A percentile compares a stretch with the other conserved stretches of the same genome.
These are phyloP conservation scores for Trichoderma brevicompactum DNA, from an alignment of 2,329 filamentous ascomycete genomes.

Conservation along the genomic window DNA sequence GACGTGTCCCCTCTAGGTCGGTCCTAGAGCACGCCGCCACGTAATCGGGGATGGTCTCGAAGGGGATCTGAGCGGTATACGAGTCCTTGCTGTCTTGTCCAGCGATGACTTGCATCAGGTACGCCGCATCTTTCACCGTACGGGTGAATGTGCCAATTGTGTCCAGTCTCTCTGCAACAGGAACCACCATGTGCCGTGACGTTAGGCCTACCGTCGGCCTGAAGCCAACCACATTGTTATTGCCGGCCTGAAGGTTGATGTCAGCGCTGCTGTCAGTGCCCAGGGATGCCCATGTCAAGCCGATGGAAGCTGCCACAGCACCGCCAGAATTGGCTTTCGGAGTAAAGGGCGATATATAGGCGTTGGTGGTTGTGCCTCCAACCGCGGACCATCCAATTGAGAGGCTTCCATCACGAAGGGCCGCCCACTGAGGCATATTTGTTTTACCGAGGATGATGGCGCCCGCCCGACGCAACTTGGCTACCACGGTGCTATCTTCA, in stretches of 20 bases:
- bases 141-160: slow-evolving; percentile 67
- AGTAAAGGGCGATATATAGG: slow-evolving; percentile 64
- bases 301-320: slow-evolving; percentile 61
- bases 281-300: slow-evolving; percentile 60
- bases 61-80: slow-evolving; percentile 64
- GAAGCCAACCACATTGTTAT: slow-evolving; percentile 68
- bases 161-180: slow-evolving; percentile 67
- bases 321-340: slow-evolving; percentile 65
- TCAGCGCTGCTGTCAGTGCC: slow-evolving; percentile 61
- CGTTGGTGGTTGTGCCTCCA: slow-evolving; percentile 63
- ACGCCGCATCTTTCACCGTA: slow-evolving; percentile 67
- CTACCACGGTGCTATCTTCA: slow-evolving; percentile 61
- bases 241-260: slow-evolving; percentile 58
- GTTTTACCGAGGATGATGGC: slow-evolving; percentile 69
- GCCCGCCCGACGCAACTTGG: slow-evolving; percentile 63
- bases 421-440: slow-evolving; percentile 66
- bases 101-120: slow-evolving; percentile 65
- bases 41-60: slow-evolving; percentile 58
- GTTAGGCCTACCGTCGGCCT: slow-evolving; percentile 70
- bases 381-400: slow-evolving; percentile 65
- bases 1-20: slow-evolving; percentile 59
- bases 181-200: slow-evolving; percentile 66
- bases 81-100: slow-evolving; percentile 64
- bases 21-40: slow-evolving; percentile 59
- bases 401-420: slow-evolving; percentile 59